phyloP scores from a whole-genome alignment of 441 rosid genomes.

The Bruguiera hainesii region DNA sequence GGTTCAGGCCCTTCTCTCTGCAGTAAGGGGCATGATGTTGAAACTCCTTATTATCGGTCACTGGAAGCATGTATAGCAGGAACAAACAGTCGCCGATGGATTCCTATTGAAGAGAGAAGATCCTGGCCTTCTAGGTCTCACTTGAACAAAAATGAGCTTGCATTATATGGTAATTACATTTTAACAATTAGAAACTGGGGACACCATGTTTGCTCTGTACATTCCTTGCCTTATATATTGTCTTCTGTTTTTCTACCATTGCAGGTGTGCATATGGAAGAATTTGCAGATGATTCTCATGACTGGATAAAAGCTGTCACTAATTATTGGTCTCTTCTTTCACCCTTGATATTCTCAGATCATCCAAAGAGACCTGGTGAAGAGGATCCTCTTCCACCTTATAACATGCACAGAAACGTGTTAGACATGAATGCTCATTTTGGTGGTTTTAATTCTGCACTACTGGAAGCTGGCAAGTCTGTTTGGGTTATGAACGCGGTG shows the following conservation, averaged over 20 bases:
- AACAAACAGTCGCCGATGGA: constrained; percentile 79
- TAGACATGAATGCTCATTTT: constrained; percentile 92
- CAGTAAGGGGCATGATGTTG: constrained; percentile 75
- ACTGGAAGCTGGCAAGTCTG: constrained; percentile 72
- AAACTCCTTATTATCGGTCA: constrained; percentile 86
- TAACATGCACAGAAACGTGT: constrained; percentile 92
- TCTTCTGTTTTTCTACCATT: constrained; percentile 9
- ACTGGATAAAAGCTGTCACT: constrained; percentile 53
- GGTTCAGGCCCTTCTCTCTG: constrained; percentile 77
- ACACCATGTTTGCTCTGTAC: not conserved
- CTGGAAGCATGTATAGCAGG: constrained; percentile 88
- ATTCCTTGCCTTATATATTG: constrained; percentile 10
- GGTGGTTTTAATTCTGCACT: constrained; percentile 92
- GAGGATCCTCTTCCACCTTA: constrained; percentile 98
- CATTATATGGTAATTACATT: constrained; percentile 53
- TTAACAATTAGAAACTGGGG: no score
- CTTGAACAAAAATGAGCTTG: constrained; percentile 74
- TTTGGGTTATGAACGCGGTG: constrained; percentile 98
- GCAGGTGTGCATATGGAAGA: constrained; percentile 73
- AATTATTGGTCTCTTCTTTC: constrained; percentile 98
- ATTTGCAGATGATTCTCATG: constrained; percentile 54
- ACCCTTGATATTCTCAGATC: constrained; percentile 95
- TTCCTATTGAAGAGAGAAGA: constrained; percentile 65
- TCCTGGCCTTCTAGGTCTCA: constrained; percentile 87
- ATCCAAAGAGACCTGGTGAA: constrained; percentile 98